A percentile compares a stretch with the other conserved stretches of the same genome.
Evolutionary conservation across 1,284 basidiomycete species (phyloP).

Genomic region (Apiotrichum veenhuisii): DNA sequence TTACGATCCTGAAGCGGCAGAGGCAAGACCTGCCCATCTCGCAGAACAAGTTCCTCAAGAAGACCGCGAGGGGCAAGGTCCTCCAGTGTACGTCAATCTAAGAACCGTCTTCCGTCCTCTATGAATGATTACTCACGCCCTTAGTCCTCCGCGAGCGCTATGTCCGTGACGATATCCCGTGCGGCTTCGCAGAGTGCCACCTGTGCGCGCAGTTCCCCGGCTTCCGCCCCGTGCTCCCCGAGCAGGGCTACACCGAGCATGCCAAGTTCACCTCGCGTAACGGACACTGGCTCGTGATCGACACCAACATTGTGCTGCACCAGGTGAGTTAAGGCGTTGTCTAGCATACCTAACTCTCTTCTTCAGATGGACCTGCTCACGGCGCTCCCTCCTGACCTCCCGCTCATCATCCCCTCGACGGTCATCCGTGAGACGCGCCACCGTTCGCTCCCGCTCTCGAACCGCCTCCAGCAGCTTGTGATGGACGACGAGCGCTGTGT

Average conservation of each 20-base stretch:
- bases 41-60: constrained; percentile 87
- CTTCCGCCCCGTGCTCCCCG: constrained; percentile 53
- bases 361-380: constrained; percentile 86
- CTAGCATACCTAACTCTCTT: not conserved
- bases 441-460: constrained; percentile 87
- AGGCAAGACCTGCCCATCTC: constrained; percentile 68
- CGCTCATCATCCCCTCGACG: constrained; percentile 88
- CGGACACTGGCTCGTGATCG: constrained; percentile 81
- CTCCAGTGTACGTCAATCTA: constrained; percentile 64
- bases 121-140: not conserved
- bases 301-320: constrained; percentile 92
- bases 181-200: constrained; percentile 72
- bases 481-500: constrained; percentile 69
- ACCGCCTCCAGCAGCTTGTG: constrained; percentile 76
- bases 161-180: constrained; percentile 87
- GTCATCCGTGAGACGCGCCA: constrained; percentile 95
- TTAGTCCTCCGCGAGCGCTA: constrained; percentile 95
- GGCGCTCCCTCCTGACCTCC: constrained; percentile 65
- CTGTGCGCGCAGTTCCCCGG: constrained; percentile 56
- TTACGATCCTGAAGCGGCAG: constrained; percentile 73
- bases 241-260: constrained; percentile 56
- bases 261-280: constrained; percentile 32
- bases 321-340: constrained; percentile 58
- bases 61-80: constrained; percentile 90
- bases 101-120: not conserved